Evolutionary conservation across 352 stramenopile species (phyloP).

Genomic region (Phytophthora sp.): DNA sequence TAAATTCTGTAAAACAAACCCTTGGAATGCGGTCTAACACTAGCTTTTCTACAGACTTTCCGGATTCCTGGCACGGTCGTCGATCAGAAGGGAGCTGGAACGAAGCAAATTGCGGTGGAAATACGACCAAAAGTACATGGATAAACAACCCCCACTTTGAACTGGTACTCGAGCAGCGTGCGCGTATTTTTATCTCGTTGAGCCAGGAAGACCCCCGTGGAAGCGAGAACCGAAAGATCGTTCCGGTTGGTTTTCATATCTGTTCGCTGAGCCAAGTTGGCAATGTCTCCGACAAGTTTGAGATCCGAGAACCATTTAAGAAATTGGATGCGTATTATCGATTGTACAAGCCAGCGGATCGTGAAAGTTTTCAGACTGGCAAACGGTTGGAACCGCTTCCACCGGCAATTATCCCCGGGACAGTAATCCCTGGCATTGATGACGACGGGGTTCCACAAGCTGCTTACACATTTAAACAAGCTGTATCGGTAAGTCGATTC

Average conservation of each 20-base stretch:
- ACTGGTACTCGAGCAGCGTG: slow-evolving; percentile 64
- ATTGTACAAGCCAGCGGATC: slow-evolving; percentile 70
- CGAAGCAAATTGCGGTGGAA: slow-evolving; percentile 77
- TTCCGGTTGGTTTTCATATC: slow-evolving; percentile 84
- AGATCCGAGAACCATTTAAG: slow-evolving; percentile 67
- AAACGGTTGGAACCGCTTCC: slow-evolving; percentile 55
- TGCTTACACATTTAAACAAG: slow-evolving; percentile 86
- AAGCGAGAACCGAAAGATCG: slow-evolving; percentile 71
- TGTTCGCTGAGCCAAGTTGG: slow-evolving; percentile 55
- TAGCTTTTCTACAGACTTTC: slow-evolving; percentile 66
- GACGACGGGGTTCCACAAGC: slow-evolving; percentile 75
- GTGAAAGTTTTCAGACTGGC: slow-evolving; percentile 63
- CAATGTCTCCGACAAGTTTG: slow-evolving; percentile 48
- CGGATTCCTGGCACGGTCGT: slow-evolving; percentile 84
- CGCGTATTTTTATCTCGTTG: slow-evolving; percentile 74
- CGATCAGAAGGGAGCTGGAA: slow-evolving; percentile 82
- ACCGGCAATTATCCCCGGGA: slow-evolving; percentile 79
- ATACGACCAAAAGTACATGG: slow-evolving; percentile 87
- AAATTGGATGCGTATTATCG: slow-evolving; percentile 76
- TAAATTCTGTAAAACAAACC: not conserved
- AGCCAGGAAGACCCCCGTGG: slow-evolving; percentile 84
- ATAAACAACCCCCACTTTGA: slow-evolving; percentile 89
- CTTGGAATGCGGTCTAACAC: not conserved
- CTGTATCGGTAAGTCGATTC: slow-evolving; percentile 60
- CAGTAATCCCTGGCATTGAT: slow-evolving; percentile 65